phyloP scores from a whole-genome alignment of 2,329 filamentous ascomycete species.

The Didymella exigua region DNA sequence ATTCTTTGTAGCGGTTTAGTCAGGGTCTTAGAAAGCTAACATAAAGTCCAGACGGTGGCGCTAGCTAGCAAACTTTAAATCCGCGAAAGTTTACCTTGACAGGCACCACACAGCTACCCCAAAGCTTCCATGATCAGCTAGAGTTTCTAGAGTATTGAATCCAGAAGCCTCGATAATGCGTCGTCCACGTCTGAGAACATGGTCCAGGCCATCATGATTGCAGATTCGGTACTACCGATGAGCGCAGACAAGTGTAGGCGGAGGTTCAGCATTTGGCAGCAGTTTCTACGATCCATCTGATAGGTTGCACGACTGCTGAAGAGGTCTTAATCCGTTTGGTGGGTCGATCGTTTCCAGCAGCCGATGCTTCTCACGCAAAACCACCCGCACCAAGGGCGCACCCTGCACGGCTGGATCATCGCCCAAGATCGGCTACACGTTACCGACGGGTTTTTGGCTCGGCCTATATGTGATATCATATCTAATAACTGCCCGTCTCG shows the following conservation, averaged over 20 bases:
- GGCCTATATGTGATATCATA: slow-evolving; percentile 11
- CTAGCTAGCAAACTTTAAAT: slow-evolving; percentile 6
- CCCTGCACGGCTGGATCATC: background rate
- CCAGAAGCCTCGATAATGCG: slow-evolving; percentile 4
- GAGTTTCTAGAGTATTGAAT: slow-evolving; percentile 8
- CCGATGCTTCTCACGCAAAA: slow-evolving; percentile 3
- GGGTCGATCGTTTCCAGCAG: slow-evolving; percentile 4
- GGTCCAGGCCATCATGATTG: background rate
- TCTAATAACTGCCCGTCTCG: slow-evolving; percentile 9
- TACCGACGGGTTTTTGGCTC: background rate
- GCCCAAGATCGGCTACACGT: background rate
- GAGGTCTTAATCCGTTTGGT: background rate
- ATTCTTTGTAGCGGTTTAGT: background rate
- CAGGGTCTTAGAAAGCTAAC: slow-evolving; percentile 2
- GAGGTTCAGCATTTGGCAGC: background rate
- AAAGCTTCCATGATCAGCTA: slow-evolving; percentile 3
- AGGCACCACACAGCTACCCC: slow-evolving; percentile 5
- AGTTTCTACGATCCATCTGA: background rate
- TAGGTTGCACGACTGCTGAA: background rate
- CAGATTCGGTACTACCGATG: background rate
- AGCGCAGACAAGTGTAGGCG: background rate
- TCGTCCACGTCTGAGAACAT: background rate
- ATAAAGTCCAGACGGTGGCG: slow-evolving; percentile 1
- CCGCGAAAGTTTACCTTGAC: slow-evolving; percentile 6
- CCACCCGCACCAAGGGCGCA: slow-evolving; percentile 11